A percentile compares a stretch with the other conserved stretches of the same genome.
Evolutionary conservation across 208 protist species (phyloP).

Genomic region (Leishmania martiniquensis): DNA sequence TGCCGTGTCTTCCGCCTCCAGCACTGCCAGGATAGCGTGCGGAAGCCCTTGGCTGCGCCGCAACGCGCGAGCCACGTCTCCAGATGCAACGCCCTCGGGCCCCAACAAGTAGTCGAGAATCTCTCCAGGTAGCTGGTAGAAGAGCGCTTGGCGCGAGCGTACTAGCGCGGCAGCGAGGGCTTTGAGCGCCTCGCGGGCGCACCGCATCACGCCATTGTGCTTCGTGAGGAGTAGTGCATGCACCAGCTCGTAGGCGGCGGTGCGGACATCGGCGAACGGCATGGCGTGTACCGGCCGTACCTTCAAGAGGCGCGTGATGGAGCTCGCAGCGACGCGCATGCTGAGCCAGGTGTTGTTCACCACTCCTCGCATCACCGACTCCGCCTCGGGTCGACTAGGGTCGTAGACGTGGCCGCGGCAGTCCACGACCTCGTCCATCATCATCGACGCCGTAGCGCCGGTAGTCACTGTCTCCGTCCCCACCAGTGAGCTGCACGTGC

Average conservation of each 20-base stretch:
- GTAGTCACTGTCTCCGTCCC: conserved; percentile 33
- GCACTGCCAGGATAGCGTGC: conserved; percentile 76
- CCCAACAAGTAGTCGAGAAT: conserved; percentile 80
- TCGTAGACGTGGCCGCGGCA: conserved; percentile 90
- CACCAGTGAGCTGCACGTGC: conserved; percentile 42
- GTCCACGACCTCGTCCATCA: conserved; percentile 61
- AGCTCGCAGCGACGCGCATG: conserved; percentile 63
- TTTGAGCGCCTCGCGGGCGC: conserved; percentile 69
- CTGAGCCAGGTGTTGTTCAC: conserved; percentile 93
- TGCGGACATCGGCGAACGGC: conserved; percentile 37
- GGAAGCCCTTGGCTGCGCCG: conserved; percentile 91
- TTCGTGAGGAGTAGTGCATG: conserved; percentile 85
- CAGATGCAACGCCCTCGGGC: conserved; percentile 74
- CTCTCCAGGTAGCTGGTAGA: conserved; percentile 62
- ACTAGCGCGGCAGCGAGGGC: conserved; percentile 53
- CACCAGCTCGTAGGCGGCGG: conserved; percentile 59
- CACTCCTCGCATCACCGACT: conserved; percentile 72
- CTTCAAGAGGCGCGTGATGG: conserved; percentile 46
- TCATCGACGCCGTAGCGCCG: conserved; percentile 3
- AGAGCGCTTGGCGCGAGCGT: conserved; percentile 52
- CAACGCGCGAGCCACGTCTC: conserved; percentile 76
- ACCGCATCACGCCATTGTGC: conserved; percentile 92
- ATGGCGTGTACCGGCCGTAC: conserved; percentile 47
- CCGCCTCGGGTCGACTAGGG: conserved; percentile 37
- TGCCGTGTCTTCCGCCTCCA: conserved; percentile 80